Conservation (phyloP, 129 eudicot genomes). For the Kitagawia praeruptora region DNA sequence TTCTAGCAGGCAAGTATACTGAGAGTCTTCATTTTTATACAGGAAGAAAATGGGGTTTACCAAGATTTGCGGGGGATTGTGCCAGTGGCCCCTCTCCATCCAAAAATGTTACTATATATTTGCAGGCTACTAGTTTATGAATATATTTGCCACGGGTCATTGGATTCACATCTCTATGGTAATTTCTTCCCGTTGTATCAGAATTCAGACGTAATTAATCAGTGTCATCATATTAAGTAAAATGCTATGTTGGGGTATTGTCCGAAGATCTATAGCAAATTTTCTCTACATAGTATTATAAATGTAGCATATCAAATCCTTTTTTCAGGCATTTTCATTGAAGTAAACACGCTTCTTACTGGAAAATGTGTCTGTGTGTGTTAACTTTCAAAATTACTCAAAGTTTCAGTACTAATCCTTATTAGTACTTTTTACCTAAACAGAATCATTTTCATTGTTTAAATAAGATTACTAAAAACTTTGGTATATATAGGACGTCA, state of each 20-base stretch:
- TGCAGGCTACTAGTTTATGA: slow-evolving; percentile 86
- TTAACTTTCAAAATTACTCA: not conserved
- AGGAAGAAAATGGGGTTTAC: slow-evolving; percentile 93
- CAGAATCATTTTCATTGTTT: not conserved
- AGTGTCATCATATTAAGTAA: not conserved
- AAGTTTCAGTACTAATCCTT: not conserved
- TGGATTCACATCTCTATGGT: slow-evolving; percentile 96
- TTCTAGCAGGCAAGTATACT: not conserved
- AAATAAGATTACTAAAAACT: not conserved
- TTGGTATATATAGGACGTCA: slow-evolving; percentile 43
- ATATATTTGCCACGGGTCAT: slow-evolving; percentile 85
- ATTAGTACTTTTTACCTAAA: not conserved
- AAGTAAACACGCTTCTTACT: not conserved
- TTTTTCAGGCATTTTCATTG: not conserved
- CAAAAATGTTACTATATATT: too few relatives aligned
- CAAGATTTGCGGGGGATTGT: slow-evolving; percentile 92
- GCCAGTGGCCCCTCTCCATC: slow-evolving; percentile 84
- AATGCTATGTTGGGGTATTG: not conserved
- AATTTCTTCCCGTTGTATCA: slow-evolving; percentile 4
- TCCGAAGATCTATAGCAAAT: not conserved
- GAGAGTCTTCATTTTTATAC: slow-evolving; percentile 12
- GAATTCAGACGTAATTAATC: not conserved
- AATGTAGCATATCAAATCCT: not conserved
- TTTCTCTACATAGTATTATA: too few relatives aligned
- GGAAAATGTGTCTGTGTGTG: not conserved